Evolutionary conservation across 495 filamentous ascomycete genomes (phyloP).

Genomic region (Thozetella sp.): DNA sequence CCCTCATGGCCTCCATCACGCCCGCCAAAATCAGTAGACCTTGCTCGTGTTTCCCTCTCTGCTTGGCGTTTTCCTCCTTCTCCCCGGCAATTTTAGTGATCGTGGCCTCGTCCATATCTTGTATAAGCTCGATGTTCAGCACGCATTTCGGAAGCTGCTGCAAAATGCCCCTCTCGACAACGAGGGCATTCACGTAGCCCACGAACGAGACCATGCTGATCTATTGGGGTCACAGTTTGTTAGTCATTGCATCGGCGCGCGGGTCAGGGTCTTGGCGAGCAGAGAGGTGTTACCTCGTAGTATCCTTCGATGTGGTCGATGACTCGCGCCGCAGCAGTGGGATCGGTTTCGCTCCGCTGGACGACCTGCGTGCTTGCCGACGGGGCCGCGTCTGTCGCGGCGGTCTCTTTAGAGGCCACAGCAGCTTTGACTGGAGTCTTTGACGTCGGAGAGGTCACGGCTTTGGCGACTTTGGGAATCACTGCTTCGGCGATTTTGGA

Average conservation of each 20-base stretch:
- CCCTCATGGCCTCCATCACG: slow-evolving; percentile 5
- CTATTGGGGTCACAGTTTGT: not conserved
- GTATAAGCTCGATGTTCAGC: not conserved
- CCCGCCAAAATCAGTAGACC: slow-evolving; percentile 2
- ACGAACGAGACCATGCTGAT: slow-evolving; percentile 6
- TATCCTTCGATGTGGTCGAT: slow-evolving; percentile 6
- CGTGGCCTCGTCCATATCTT: not conserved
- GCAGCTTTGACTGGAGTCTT: no score
- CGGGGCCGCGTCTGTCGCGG: no score
- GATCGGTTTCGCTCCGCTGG: not conserved
- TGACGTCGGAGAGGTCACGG: no score
- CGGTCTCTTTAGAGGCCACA: no score
- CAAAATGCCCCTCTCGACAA: slow-evolving; percentile 8
- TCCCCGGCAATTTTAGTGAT: slow-evolving; percentile 6
- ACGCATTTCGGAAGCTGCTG: slow-evolving; percentile 5
- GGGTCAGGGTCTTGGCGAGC: not conserved
- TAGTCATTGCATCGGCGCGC: not conserved
- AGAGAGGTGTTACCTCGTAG: slow-evolving; percentile 1
- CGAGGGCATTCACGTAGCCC: slow-evolving; percentile 9
- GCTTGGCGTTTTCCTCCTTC: not conserved
- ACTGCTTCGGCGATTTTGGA: no score
- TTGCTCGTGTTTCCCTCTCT: slow-evolving; percentile 1
- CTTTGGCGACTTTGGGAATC: no score
- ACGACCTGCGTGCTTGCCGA: no score
- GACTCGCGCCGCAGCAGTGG: not conserved